Percentiles rank a stretch among this genome's conserved stretches.
Evolutionary conservation across 306 rosid species (phyloP).

Genomic region (Lotus japonicus): DNA sequence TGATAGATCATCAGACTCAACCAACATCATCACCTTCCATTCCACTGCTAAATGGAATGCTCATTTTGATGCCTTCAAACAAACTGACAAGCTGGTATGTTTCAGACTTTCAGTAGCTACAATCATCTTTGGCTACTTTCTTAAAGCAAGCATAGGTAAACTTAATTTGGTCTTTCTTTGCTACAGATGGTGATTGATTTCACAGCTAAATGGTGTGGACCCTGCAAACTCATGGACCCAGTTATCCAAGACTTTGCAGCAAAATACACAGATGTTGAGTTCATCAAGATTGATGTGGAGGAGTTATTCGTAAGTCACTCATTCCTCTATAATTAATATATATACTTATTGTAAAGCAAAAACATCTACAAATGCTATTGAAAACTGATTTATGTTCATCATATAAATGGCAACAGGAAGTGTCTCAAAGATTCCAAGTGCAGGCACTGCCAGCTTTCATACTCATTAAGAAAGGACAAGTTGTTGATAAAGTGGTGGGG

Average conservation of each 20-base stretch:
- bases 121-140: not conserved
- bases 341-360: too few relatives aligned
- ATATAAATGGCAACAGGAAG: constrained; percentile 40
- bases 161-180: not conserved
- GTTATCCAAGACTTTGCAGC: constrained; percentile 42
- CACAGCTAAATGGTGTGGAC: constrained; percentile 80
- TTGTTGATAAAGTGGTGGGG: constrained; percentile 52
- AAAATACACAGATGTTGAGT: constrained; percentile 54
- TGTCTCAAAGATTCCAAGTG: constrained; percentile 55
- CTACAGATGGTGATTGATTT: constrained; percentile 72
- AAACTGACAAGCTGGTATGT: constrained; percentile 62
- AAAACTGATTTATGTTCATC: not conserved
- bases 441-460: constrained; percentile 66
- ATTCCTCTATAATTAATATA: not conserved
- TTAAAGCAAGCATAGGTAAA: not conserved
- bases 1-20: constrained; percentile 17
- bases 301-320: constrained; percentile 45
- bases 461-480: constrained; percentile 55
- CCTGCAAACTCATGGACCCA: constrained; percentile 70
- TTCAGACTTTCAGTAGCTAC: not conserved
- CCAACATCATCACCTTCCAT: constrained; percentile 24
- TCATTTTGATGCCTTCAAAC: constrained; percentile 27
- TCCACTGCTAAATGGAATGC: constrained; percentile 34
- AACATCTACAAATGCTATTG: not conserved
- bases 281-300: constrained; percentile 70